Base-by-base conservation (phyloP, 2,329 filamentous ascomycete species). In the Fusarium sp. region DNA sequence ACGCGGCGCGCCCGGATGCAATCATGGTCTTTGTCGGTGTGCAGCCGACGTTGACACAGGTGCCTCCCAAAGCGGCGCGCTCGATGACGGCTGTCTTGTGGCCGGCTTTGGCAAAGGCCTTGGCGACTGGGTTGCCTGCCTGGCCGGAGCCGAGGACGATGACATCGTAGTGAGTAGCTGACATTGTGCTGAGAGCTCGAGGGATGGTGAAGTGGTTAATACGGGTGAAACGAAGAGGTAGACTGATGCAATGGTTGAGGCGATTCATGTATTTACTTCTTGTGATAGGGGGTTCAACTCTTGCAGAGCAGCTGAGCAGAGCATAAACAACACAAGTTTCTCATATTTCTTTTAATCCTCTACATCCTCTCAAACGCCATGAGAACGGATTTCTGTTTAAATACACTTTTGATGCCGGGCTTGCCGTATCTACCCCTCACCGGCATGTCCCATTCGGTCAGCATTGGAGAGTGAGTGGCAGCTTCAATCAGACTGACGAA, bases 21-120 rank as follows among this genome's bases (percentile, higher is more conserved):
- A 90, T 86, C 84, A 90, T 86, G 10, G 88, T 89, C 77, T 90
- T 90, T 22, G 88, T 89, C 0, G 88, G 88, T 12, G 88, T 89
- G 73, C 88, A 90, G 6, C 88, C 88, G 69, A 87, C 86, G 65
- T 89, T 89, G 63, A 89, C 80, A 71, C 87, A 89, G 65, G 85
- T 87, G 12, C 87, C 88, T n/a, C 86, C 87, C 3, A 90, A 80
- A 63, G 87, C 83, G 0, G 81, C 69, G n/a, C 83, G 80, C 73
- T 89, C 88, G 61, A 89, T 80, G 30, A 89, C 79, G 7, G 84
- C 84, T 0, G 85, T 86, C 60, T 83, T 85, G 17, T 82, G 81
- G 32, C 84, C 84, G 4, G 85, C 82, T 33, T 84, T 81, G 14
- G 85, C 84, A 38, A 89, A 85, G 4, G 86, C 84, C 59, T 81